A percentile compares a stretch with the other conserved stretches of the same genome.
Conservation (phyloP, 78 protist genomes). For the Speleostelium caveatum region DNA sequence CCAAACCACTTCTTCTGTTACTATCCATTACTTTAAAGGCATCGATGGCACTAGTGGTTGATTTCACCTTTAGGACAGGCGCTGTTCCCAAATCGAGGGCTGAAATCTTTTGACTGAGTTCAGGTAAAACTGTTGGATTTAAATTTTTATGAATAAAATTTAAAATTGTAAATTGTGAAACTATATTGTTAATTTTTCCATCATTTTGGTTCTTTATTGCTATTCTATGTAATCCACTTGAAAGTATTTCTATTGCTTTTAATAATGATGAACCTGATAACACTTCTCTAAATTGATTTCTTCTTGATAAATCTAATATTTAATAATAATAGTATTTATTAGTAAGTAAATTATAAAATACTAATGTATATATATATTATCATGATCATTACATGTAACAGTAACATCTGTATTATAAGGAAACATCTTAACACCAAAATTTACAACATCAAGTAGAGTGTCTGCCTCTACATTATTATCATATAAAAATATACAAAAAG, state of each 20-base stretch:
- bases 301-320: slow-evolving; percentile 39
- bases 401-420: slow-evolving; percentile 39
- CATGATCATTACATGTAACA: slow-evolving; percentile 32
- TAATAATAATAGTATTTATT: neutral
- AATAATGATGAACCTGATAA: neutral
- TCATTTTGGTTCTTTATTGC: slow-evolving; percentile 21
- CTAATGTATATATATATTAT: too few relatives aligned
- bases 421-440: slow-evolving; percentile 62
- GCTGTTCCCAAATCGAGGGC: slow-evolving; percentile 8
- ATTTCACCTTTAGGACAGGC: neutral
- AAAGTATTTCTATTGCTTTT: slow-evolving; percentile 17
- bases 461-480: slow-evolving; percentile 44
- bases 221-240: slow-evolving; percentile 35
- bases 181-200: slow-evolving; percentile 3
- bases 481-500: slow-evolving; percentile 28
- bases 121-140: neutral
- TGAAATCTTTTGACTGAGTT: neutral
- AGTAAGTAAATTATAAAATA: neutral
- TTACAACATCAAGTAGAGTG: slow-evolving; percentile 44
- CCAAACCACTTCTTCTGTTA: slow-evolving; percentile 53
- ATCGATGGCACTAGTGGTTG: slow-evolving; percentile 30
- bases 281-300: slow-evolving; percentile 39
- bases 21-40: slow-evolving; percentile 44
- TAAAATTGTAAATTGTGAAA: slow-evolving; percentile 46
- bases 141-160: slow-evolving; percentile 26